Base-by-base conservation (phyloP, 495 filamentous ascomycete species). In the Penicillium riverlandense region DNA sequence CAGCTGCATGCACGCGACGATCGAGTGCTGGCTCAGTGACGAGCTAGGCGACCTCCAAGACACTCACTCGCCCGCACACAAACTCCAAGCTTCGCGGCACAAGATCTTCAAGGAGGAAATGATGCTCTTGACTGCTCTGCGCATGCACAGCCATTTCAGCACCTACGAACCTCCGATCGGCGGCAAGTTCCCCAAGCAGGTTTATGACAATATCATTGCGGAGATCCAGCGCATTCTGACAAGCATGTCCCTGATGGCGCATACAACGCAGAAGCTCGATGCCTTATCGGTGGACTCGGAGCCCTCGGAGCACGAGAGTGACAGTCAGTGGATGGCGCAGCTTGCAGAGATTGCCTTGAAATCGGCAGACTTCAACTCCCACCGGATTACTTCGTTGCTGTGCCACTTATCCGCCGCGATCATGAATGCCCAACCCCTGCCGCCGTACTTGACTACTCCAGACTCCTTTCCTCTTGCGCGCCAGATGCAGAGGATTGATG, bases 361-460 rank as follows among this genome's bases (percentile, higher is more conserved):
- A 14, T 66, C 61, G 2, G 41, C 54, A 4, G 57, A 72, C 75
- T 54, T 66, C 77, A 81, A 80, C 0, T 80, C 80, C 8, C 78
- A 88, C 48, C 65, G 65, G 4, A 72, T 82, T 31, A 74, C 81
- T 0, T 81, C 76, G 4, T 63, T 84, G 0, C 64, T 91, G 2
- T 80, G 81, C 3, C 70, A 88, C 12, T 69, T 90, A 9, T 86
- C 83, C 7, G 77, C 79, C 16, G 71, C 80, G 0, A 70, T 90
- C 15, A 62, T 68, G 6, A 80, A 78, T 16, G 76, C 73, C 1
- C 72, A 76, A 12, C 69, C 72, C 1, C 65, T 85, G 6, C 80
- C 82, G 1, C 81, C 82, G 0, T 80, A 77, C 47, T 56, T 86
- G 8, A 63, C 71, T 0, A 54, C 78, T 0, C 78, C 79, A 0